Evolutionary conservation across 2,329 filamentous ascomycete genomes (phyloP), one percentile per base, ranked within the genome.

Genomic region (Curvularia sp.): DNA sequence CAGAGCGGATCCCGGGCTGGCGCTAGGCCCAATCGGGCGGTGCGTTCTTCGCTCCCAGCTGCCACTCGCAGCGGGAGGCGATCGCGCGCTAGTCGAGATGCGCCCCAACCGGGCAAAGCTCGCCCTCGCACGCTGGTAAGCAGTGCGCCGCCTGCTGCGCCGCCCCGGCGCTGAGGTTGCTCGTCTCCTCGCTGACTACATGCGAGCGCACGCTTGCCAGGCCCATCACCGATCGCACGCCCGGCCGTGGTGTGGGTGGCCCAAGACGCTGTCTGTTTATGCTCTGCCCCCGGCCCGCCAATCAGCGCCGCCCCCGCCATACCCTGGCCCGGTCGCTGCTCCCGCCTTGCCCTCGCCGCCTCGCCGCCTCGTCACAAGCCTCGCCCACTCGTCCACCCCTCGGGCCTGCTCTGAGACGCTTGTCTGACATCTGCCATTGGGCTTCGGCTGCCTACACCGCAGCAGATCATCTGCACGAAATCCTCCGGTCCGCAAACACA

Each of bases 381-480:
- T 69, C 65, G 65, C 12, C 41, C 33, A 38, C 33, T n/a, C 33
- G 33, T 66, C 54, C 71, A 71, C 67, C 69, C 58, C 64, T 64
- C 67, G 64, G 53, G 2, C 31, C 30, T 64, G 63, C 10, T 72
- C 70, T 74, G 64, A 76, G 71, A 75, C 72, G 63, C 60, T 58
- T 72, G 71, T 75, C 73, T 71, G 68, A 69, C 69, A 68, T 65
- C 66, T 67, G 69, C 64, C 73, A 77, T 75, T 77, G 72, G 75
- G 54, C 66, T 49, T 59, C 64, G 55, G 60, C 55, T 63, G 53
- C 61, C 47, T 60, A 56, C 63, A 58, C 64, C 60, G 56, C 65
- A 66, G 71, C 74, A 79, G 78, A 83, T 83, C 81, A 83, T 83
- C 81, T 83, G 81, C 81, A 83, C 78, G 77, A 75, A 78, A 82